phyloP scores from a whole-genome alignment of 345 rosid genomes.

The sweet orange (Citrus sinensis) region DVS_A1.0 CM039169.1:29480001-29480500 shows the following conservation, averaged over 20 bases:
- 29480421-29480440: conserved; percentile 52
- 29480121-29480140: not conserved
- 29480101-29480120: not conserved
- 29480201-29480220: conserved; percentile 97
- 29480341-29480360: conserved; percentile 68
- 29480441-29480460: conserved; percentile 63
- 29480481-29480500: conserved; percentile 98
- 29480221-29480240: conserved; percentile 82
- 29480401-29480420: conserved; percentile 29
- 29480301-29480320: conserved; percentile 55
- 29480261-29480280: conserved; percentile 71
- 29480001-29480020: not conserved
- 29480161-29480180: conserved; percentile 40
- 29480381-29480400: conserved; percentile 25
- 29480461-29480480: conserved; percentile 82
- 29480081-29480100: not conserved
- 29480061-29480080: not conserved
- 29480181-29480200: conserved; percentile 86
- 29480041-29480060: not conserved
- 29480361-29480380: conserved; percentile 42
- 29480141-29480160: not conserved
- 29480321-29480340: conserved; percentile 44
- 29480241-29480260: conserved; percentile 82
- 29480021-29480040: not conserved
- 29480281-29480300: conserved; percentile 59